phyloP scores from a whole-genome alignment of 2,329 filamentous ascomycete genomes.

The Ascochyta koolunga region DNA sequence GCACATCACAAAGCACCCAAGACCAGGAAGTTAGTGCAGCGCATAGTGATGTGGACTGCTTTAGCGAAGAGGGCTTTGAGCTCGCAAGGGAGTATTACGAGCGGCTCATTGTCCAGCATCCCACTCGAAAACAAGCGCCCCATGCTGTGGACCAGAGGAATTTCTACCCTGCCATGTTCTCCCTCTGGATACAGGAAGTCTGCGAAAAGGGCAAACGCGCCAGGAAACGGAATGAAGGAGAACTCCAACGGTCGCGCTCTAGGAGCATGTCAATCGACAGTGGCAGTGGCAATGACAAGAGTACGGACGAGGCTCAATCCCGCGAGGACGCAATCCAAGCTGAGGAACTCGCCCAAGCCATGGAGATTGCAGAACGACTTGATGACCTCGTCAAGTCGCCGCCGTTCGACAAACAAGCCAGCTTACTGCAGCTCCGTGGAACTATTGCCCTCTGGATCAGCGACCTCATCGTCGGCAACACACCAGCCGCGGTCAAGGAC shows the following conservation, averaged over 20 bases:
- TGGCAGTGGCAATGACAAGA: conserved; percentile 3
- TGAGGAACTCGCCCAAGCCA: conserved; percentile 64
- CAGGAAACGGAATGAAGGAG: conserved; percentile 16
- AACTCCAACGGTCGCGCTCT: conserved; percentile 8
- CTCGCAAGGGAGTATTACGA: conserved; percentile 75
- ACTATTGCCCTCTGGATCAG: conserved; percentile 77
- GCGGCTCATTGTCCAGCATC: conserved; percentile 74
- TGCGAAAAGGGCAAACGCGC: conserved; percentile 63
- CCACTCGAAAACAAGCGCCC: conserved; percentile 67
- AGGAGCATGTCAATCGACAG: conserved; percentile 23
- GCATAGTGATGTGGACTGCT: conserved; percentile 19
- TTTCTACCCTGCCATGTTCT: conserved; percentile 83
- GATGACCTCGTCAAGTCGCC: conserved; percentile 72
- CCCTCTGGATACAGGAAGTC: conserved; percentile 78
- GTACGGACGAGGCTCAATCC: conserved; percentile 11
- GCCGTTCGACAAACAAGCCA: conserved; percentile 71
- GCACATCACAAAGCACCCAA: neutral
- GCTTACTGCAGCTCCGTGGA: conserved; percentile 72
- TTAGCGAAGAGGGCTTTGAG: conserved; percentile 57
- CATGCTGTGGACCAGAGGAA: conserved; percentile 69
- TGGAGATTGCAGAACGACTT: conserved; percentile 70
- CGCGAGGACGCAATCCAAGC: conserved; percentile 48
- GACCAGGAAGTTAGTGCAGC: neutral
- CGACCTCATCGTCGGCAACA: conserved; percentile 63
- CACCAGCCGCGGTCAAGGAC: conserved; percentile 15